Percentiles rank a stretch among this genome's conserved stretches.
phyloP scores from a whole-genome alignment of 1,139 yeast species.

The Blastobotrys ciferrii region DNA sequence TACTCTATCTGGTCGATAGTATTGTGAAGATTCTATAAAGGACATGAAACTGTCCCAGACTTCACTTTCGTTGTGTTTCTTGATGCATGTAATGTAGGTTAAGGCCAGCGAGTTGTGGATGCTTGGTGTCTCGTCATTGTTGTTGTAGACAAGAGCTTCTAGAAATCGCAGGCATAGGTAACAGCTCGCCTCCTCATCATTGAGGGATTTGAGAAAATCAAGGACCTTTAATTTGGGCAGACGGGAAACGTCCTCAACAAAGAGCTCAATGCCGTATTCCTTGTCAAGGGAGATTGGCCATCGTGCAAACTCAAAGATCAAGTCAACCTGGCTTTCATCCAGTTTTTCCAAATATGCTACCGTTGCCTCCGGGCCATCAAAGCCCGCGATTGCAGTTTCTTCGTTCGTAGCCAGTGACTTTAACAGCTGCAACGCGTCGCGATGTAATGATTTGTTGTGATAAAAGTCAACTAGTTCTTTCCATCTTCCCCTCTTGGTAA shows the following conservation, averaged over 20 bases:
- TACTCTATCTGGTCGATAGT: conserved; percentile 39
- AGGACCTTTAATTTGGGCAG: conserved; percentile 56
- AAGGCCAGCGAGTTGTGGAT: conserved; percentile 56
- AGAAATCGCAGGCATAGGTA: conserved; percentile 53
- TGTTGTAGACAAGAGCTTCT: conserved; percentile 54
- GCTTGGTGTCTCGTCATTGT: conserved; percentile 44
- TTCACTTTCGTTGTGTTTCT: conserved; percentile 17
- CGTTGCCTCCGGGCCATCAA: conserved; percentile 48
- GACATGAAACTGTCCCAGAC: conserved; percentile 28
- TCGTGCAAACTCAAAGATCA: conserved; percentile 58
- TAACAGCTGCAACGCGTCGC: conserved; percentile 64
- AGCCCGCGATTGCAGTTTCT: conserved; percentile 13
- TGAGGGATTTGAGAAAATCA: conserved; percentile 39
- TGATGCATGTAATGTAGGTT: conserved; percentile 49
- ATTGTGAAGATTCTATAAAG: conserved; percentile 31
- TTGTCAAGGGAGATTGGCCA: conserved; percentile 52
- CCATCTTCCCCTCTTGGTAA: conserved; percentile 52
- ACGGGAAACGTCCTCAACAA: conserved; percentile 59
- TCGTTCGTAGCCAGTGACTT: conserved; percentile 29
- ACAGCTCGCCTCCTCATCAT: conserved; percentile 24
- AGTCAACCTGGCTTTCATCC: conserved; percentile 47
- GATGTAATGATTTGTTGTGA: conserved; percentile 59
- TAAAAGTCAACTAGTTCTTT: conserved; percentile 80
- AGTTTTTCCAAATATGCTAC: conserved; percentile 66
- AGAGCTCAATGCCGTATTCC: conserved; percentile 50